Conservation (phyloP, 495 filamentous ascomycete species). For the Emericellopsis terricola region DNA sequence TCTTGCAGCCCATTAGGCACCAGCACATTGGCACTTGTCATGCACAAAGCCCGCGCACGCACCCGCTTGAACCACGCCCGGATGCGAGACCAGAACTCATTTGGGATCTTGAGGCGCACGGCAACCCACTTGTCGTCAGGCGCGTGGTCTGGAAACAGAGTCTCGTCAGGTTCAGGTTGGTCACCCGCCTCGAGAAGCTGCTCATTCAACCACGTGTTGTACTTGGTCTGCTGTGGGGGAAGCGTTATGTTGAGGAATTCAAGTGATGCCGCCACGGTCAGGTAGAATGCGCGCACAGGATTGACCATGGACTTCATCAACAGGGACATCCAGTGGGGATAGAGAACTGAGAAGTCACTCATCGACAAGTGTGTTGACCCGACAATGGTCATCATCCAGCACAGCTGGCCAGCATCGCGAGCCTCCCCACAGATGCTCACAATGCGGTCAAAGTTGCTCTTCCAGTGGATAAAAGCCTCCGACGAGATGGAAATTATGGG, state of each 20-base stretch:
- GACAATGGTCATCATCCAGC: conserved; percentile 40
- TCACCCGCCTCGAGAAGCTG: conserved; percentile 15
- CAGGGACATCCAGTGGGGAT: conserved; percentile 32
- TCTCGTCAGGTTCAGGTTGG: conserved; percentile 8
- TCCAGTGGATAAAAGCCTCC: conserved; percentile 46
- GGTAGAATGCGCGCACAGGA: conserved; percentile 33
- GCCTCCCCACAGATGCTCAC: conserved; percentile 31
- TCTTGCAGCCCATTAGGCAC: conserved; percentile 13
- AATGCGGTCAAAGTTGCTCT: conserved; percentile 33
- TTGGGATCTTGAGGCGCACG: conserved; percentile 24
- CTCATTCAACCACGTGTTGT: conserved; percentile 23
- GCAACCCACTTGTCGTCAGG: conserved; percentile 28
- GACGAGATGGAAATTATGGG: conserved; percentile 39
- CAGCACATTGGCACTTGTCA: conserved; percentile 7
- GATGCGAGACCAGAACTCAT: conserved; percentile 24
- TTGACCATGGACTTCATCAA: conserved; percentile 39
- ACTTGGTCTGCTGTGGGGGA: conserved; percentile 13
- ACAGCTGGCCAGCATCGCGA: conserved; percentile 21
- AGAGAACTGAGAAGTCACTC: conserved; percentile 41
- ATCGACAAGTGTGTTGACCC: conserved; percentile 39
- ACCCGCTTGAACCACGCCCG: conserved; percentile 12
- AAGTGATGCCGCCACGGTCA: conserved; percentile 35
- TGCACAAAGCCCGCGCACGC: conserved; percentile 4
- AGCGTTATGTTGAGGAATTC: conserved; percentile 31
- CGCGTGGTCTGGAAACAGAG: conserved; percentile 21